phyloP scores from a whole-genome alignment of 2,329 filamentous ascomycete genomes.

The Apiospora sp. region DNA sequence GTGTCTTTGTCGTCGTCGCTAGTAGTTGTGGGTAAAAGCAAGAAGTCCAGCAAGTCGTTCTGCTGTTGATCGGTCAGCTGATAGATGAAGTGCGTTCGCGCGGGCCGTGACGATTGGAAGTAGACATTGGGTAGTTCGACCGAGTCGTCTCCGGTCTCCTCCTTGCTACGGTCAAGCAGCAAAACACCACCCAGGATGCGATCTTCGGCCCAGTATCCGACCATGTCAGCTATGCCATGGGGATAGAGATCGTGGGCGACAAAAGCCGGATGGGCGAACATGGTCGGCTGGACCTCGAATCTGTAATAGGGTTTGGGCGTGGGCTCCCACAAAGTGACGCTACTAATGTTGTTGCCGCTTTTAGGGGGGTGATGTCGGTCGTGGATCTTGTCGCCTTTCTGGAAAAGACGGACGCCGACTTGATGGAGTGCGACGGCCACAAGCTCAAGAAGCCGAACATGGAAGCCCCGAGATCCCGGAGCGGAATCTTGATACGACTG shows the following conservation, averaged over 20 bases:
- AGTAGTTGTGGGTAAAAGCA: too few species aligned
- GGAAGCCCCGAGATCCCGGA: too few species aligned
- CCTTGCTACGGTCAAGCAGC: background rate
- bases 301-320: background rate
- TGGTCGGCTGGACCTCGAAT: background rate
- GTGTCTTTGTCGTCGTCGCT: background rate
- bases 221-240: background rate
- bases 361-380: too few species aligned
- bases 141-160: background rate
- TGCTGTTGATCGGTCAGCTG: background rate
- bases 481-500: too few species aligned
- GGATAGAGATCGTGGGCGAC: background rate
- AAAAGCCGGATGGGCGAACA: background rate
- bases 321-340: too few species aligned
- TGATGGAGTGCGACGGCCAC: too few species aligned
- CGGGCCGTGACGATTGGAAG: background rate
- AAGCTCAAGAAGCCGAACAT: too few species aligned
- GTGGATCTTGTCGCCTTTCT: too few species aligned
- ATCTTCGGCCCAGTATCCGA: background rate
- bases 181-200: background rate
- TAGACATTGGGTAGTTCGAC: background rate
- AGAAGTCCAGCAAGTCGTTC: background rate
- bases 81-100: background rate
- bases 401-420: too few species aligned
- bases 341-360: too few species aligned